Conservation (phyloP, 2,329 filamentous ascomycete genomes). For the Aureobasidium sp. region DNA sequence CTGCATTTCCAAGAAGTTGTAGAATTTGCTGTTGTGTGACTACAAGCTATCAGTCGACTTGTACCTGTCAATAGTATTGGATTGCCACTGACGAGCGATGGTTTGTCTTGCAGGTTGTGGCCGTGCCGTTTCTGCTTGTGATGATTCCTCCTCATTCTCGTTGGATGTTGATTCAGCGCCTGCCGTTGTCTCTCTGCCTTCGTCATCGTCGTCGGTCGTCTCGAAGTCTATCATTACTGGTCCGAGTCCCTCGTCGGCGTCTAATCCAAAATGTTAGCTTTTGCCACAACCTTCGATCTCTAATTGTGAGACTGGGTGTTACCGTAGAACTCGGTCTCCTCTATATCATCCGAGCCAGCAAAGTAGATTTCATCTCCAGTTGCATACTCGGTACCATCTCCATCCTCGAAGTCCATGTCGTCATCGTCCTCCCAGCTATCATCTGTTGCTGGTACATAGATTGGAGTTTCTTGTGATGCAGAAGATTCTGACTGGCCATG, state of each 20-base stretch:
- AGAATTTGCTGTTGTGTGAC: constrained; percentile 46
- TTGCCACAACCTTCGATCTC: constrained; percentile 27
- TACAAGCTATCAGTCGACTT: constrained; percentile 22
- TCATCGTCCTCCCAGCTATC: constrained; percentile 31
- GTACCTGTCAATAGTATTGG: not conserved
- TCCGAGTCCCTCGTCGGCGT: constrained; percentile 36
- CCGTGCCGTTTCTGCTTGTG: constrained; percentile 28
- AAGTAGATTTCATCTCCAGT: constrained; percentile 28
- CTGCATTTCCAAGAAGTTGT: constrained; percentile 47
- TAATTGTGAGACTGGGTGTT: constrained; percentile 21
- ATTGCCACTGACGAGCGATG: constrained; percentile 25
- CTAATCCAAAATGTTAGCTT: constrained; percentile 20
- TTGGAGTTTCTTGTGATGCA: not conserved
- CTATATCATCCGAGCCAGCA: constrained; percentile 31
- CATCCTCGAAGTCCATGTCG: constrained; percentile 46
- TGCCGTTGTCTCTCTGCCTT: constrained; percentile 23
- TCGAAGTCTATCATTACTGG: constrained; percentile 34
- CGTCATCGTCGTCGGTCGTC: constrained; percentile 31
- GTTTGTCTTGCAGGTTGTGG: constrained; percentile 21
- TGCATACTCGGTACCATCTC: constrained; percentile 26
- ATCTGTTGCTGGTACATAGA: constrained; percentile 17
- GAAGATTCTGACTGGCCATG: constrained; percentile 6
- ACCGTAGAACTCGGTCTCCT: constrained; percentile 32
- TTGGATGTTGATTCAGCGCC: constrained; percentile 18
- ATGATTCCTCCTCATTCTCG: constrained; percentile 28